phyloP scores from a whole-genome alignment of 2,329 filamentous ascomycete species.

The Clathrospora elynae region DNA sequence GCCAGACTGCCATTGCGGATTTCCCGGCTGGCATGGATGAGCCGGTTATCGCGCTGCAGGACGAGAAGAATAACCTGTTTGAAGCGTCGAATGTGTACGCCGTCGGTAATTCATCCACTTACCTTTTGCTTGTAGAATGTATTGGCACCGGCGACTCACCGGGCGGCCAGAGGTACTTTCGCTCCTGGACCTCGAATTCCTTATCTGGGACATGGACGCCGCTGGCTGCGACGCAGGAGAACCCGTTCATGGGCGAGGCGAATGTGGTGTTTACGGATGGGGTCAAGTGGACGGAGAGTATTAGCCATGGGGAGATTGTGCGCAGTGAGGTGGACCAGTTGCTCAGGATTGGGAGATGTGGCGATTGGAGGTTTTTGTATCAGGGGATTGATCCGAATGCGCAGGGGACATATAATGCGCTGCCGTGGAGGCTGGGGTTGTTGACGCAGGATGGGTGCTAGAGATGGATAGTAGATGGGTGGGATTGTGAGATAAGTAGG shows the following conservation, averaged over 20 bases:
- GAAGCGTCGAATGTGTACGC: slow-evolving; percentile 49
- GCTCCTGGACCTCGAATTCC: slow-evolving; percentile 46
- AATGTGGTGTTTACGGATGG: slow-evolving; percentile 46
- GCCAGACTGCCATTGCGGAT: slow-evolving; percentile 39
- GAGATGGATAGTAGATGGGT: too few relatives aligned
- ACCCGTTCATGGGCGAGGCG: slow-evolving; percentile 47
- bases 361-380: slow-evolving; percentile 47
- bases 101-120: slow-evolving; percentile 37
- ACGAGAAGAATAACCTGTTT: slow-evolving; percentile 42
- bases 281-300: slow-evolving; percentile 47
- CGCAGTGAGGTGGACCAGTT: slow-evolving; percentile 47
- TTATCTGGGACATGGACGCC: slow-evolving; percentile 45
- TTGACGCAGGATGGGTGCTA: slow-evolving; percentile 32
- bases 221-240: slow-evolving; percentile 44
- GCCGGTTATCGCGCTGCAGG: slow-evolving; percentile 44
- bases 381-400: slow-evolving; percentile 47
- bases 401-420: slow-evolving; percentile 41
- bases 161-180: slow-evolving; percentile 46
- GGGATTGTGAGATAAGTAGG: too few relatives aligned
- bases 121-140: slow-evolving; percentile 50
- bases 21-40: slow-evolving; percentile 49
- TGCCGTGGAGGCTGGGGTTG: slow-evolving; percentile 49
- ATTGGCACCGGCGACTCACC: slow-evolving; percentile 36
- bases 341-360: slow-evolving; percentile 43
- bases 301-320: slow-evolving; percentile 47